Conservation (phyloP, 129 eudicot genomes). For the sunflower (Helianthus annuus) region HanXRQr2.0-SUNRISE NC_035435.2:21362712-21363211, state of each 20-base stretch:
- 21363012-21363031: conserved; percentile 17
- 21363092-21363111: not conserved
- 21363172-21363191: not conserved
- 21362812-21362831: conserved; percentile 58
- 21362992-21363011: conserved; percentile 54
- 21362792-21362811: conserved; percentile 55
- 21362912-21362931: conserved; percentile 71
- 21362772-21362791: conserved; percentile 25
- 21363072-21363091: not conserved
- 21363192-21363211: no score
- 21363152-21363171: not conserved
- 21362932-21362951: conserved; percentile 58
- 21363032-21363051: not conserved
- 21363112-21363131: not conserved
- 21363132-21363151: not conserved
- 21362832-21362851: conserved; percentile 76
- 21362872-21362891: conserved; percentile 44
- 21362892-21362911: conserved; percentile 42
- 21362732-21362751: conserved; percentile 23
- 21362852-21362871: conserved; percentile 86
- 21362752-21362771: conserved; percentile 25
- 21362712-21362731: conserved; percentile 8
- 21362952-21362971: conserved; percentile 35
- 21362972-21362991: conserved; percentile 50
- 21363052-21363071: not conserved